Evolutionary conservation across 129 eudicot species (phyloP).

Genomic region (Solidago caesia): DNA sequence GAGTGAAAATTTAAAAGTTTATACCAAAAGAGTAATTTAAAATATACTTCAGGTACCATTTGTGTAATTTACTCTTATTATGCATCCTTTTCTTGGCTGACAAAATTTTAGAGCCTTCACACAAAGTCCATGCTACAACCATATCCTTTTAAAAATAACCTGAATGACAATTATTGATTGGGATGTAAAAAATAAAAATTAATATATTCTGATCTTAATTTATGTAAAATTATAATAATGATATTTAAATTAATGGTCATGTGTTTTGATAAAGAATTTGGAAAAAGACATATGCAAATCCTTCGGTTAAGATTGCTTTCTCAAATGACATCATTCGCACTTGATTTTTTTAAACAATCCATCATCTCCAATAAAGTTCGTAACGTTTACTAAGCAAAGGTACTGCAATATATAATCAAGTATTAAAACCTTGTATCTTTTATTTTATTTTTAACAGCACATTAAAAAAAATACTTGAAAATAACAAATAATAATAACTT

Average conservation of each 20-base stretch:
- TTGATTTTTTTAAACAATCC: background rate
- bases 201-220: background rate
- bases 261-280: slow-evolving; percentile 13
- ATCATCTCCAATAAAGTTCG: background rate
- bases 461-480: too few relatives aligned
- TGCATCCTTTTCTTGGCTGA: background rate
- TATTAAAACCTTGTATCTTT: too few relatives aligned
- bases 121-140: background rate
- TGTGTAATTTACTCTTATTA: too few relatives aligned
- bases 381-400: slow-evolving; percentile 5
- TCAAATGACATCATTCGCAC: slow-evolving; percentile 26
- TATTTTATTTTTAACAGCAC: too few relatives aligned
- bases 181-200: background rate
- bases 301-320: slow-evolving; percentile 19
- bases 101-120: background rate
- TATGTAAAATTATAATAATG: slow-evolving; percentile 4
- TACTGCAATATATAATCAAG: background rate
- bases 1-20: too few relatives aligned
- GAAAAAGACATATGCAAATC: slow-evolving; percentile 37
- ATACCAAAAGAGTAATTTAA: too few relatives aligned
- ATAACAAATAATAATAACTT: too few relatives aligned
- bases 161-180: background rate
- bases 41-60: too few relatives aligned
- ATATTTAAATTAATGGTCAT: background rate
- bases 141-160: background rate